Percentiles rank a stretch among this genome's conserved stretches.
Evolutionary conservation across 768 basidiomycete genomes (phyloP).

Genomic region (Neoboletus magnificus): DNA sequence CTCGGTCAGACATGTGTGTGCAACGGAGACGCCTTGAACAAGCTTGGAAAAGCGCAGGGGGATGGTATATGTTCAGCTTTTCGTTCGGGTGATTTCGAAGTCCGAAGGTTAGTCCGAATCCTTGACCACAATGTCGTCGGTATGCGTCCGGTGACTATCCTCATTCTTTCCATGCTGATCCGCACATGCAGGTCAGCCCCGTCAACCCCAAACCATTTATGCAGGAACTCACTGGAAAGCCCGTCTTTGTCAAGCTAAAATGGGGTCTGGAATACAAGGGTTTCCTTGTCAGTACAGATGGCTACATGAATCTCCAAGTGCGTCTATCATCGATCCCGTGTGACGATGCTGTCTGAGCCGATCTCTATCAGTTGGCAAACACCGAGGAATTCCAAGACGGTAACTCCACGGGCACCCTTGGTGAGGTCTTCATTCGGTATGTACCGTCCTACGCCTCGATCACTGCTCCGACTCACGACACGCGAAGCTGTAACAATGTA

Average conservation of each 20-base stretch:
- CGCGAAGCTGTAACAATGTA: constrained; percentile 85
- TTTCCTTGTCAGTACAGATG: constrained; percentile 97
- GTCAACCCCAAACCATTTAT: constrained; percentile 99
- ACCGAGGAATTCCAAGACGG: constrained; percentile 98
- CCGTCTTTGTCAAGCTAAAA: constrained; percentile 91
- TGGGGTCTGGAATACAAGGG: constrained; percentile 99
- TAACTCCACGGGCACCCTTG: constrained; percentile 91
- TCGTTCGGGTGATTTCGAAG: constrained; percentile 34
- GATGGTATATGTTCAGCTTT: constrained; percentile 1
- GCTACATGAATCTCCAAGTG: constrained; percentile 99
- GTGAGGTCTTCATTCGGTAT: constrained; percentile 97
- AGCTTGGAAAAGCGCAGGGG: background rate
- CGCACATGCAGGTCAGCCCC: constrained; percentile 64
- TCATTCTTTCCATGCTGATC: constrained; percentile 7
- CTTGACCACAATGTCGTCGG: constrained; percentile 17
- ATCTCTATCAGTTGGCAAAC: constrained; percentile 76
- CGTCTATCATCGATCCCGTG: constrained; percentile 1
- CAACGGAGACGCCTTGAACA: constrained; percentile 6
- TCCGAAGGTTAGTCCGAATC: constrained; percentile 28
- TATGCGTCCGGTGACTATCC: background rate
- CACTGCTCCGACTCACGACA: constrained; percentile 8
- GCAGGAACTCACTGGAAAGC: constrained; percentile 97
- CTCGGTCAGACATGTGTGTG: constrained; percentile 81
- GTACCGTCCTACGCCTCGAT: constrained; percentile 21
- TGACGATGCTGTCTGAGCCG: background rate